Evolutionary conservation across 441 rosid species (phyloP).

Genomic region (Lepidium campestre): DNA sequence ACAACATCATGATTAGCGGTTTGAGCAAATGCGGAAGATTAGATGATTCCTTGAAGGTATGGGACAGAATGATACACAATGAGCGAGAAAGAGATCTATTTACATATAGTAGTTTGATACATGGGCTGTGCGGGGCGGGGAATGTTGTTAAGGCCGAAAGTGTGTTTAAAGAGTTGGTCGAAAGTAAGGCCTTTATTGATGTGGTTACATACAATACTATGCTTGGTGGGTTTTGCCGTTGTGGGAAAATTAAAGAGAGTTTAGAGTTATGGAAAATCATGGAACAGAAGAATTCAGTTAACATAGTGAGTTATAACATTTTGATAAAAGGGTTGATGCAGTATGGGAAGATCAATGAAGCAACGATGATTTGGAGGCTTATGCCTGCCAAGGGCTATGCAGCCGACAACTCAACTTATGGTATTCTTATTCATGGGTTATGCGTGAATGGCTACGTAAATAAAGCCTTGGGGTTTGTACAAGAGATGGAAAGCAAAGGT

Average conservation of each 20-base stretch:
- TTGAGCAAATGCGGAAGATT: conserved; percentile 65
- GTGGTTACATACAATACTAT: conserved; percentile 68
- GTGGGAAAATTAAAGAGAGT: conserved; percentile 55
- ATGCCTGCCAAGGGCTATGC: conserved; percentile 41
- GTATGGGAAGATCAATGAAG: conserved; percentile 60
- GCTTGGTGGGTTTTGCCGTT: conserved; percentile 65
- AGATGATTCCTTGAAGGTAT: conserved; percentile 58
- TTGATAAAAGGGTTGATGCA: conserved; percentile 63
- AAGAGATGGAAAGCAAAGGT: conserved; percentile 47
- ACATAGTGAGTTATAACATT: conserved; percentile 60
- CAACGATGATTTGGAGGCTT: conserved; percentile 53
- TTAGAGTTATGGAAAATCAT: conserved; percentile 73
- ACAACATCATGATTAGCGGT: conserved; percentile 82
- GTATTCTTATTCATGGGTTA: conserved; percentile 67
- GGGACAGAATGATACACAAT: conserved; percentile 73
- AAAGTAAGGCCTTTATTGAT: conserved; percentile 45
- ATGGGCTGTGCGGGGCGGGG: conserved; percentile 58
- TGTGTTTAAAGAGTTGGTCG: conserved; percentile 58
- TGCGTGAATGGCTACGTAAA: conserved; percentile 73
- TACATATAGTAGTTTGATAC: conserved; percentile 68
- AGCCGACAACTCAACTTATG: conserved; percentile 59
- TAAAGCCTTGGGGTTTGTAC: conserved; percentile 58
- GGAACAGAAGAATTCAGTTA: conserved; percentile 54
- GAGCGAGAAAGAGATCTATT: conserved; percentile 55
- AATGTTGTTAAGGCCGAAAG: conserved; percentile 58